Percentiles rank a stretch among this genome's conserved stretches.
Evolutionary conservation across 2,329 filamentous ascomycete genomes (phyloP).

Genomic region (Neurospora sp.): DNA sequence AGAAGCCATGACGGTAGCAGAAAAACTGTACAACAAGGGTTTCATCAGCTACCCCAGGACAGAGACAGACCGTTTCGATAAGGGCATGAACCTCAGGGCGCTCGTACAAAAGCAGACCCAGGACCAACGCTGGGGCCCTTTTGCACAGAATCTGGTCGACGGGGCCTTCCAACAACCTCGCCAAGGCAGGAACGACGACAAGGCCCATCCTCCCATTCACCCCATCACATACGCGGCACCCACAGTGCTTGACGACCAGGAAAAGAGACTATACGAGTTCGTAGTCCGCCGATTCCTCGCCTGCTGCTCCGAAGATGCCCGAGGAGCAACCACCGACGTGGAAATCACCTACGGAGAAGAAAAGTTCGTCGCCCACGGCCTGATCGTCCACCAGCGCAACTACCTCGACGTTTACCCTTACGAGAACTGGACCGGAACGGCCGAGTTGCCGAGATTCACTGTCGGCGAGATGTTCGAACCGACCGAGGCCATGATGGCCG

Average conservation of each 20-base stretch:
- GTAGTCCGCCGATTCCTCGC: constrained; percentile 85
- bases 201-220: constrained; percentile 94
- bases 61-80: constrained; percentile 92
- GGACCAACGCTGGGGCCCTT: constrained; percentile 68
- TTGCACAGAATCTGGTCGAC: constrained; percentile 64
- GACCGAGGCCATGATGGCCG: constrained; percentile 76
- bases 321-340: constrained; percentile 75
- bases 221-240: constrained; percentile 77
- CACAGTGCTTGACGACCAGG: constrained; percentile 52
- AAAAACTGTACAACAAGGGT: constrained; percentile 82
- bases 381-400: constrained; percentile 79
- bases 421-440: constrained; percentile 89
- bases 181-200: constrained; percentile 81
- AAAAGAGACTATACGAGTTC: constrained; percentile 82
- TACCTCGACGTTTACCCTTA: constrained; percentile 95
- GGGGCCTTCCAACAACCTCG: constrained; percentile 76
- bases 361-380: constrained; percentile 68
- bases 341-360: constrained; percentile 80
- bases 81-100: constrained; percentile 71
- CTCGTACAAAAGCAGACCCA: constrained; percentile 77
- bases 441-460: constrained; percentile 69
- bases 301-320: constrained; percentile 90
- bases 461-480: constrained; percentile 78
- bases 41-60: constrained; percentile 98
- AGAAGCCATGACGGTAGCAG: constrained; percentile 79